phyloP scores from a whole-genome alignment of 2,329 filamentous ascomycete species.

The Penicillium sp. region DNA sequence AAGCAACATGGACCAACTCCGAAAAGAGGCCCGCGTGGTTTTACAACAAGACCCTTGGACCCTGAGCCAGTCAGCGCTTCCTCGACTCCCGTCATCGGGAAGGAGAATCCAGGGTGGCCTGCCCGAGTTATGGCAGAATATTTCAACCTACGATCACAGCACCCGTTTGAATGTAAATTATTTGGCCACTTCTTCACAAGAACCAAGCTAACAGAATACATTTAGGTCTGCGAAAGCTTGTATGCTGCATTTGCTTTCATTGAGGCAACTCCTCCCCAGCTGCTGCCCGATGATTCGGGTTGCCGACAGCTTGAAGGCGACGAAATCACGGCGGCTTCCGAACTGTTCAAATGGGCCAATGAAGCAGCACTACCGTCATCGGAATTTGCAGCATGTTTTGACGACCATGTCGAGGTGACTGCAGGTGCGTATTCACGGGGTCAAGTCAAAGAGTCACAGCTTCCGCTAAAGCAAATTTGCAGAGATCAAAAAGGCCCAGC shows the following conservation, averaged over 20 bases:
- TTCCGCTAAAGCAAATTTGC: not conserved
- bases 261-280: constrained; percentile 18
- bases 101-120: constrained; percentile 13
- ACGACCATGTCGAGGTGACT: constrained; percentile 23
- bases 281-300: constrained; percentile 14
- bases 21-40: constrained; percentile 26
- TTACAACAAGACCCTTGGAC: constrained; percentile 12
- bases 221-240: constrained; percentile 34
- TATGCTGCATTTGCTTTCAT: constrained; percentile 27
- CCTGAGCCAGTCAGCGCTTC: constrained; percentile 3
- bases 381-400: constrained; percentile 30
- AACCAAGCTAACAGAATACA: not conserved
- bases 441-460: not conserved
- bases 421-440: constrained; percentile 4
- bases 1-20: constrained; percentile 28
- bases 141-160: constrained; percentile 23
- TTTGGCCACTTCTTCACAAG: not conserved
- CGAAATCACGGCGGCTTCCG: constrained; percentile 26
- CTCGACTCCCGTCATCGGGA: constrained; percentile 6
- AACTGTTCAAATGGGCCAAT: constrained; percentile 35
- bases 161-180: constrained; percentile 25
- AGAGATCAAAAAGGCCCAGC: constrained; percentile 23
- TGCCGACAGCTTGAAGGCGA: constrained; percentile 15
- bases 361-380: constrained; percentile 31
- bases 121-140: constrained; percentile 30